Evolutionary conservation across 495 filamentous ascomycete species (phyloP).

Genomic region (Talaromyces liani): DNA sequence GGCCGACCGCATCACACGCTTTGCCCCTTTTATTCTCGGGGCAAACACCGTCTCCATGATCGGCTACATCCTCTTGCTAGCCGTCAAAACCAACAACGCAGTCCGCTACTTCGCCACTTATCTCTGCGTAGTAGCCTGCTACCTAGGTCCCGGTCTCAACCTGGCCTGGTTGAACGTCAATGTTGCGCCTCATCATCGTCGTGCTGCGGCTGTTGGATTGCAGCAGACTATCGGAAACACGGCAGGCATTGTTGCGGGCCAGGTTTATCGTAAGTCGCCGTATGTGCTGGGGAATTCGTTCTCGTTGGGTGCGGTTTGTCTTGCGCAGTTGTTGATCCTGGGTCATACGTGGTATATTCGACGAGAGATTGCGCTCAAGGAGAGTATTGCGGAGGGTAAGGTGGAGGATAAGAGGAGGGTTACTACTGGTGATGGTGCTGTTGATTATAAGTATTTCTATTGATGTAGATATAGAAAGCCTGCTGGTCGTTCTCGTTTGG

Average conservation of each 20-base stretch:
- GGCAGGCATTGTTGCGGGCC: constrained; percentile 46
- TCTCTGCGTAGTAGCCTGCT: constrained; percentile 44
- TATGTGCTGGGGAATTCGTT: constrained; percentile 45
- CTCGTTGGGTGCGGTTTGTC: constrained; percentile 34
- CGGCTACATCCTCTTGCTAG: constrained; percentile 45
- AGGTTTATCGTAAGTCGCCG: constrained; percentile 44
- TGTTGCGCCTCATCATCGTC: constrained; percentile 48
- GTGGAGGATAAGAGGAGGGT: constrained; percentile 34
- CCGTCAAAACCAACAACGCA: constrained; percentile 21
- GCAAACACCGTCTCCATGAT: constrained; percentile 40
- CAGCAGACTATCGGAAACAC: constrained; percentile 54
- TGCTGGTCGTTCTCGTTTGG: neutral
- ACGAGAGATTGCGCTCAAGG: constrained; percentile 32
- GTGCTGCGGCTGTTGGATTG: constrained; percentile 47
- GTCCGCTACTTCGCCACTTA: constrained; percentile 52
- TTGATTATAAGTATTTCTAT: constrained; percentile 45
- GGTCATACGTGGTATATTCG: constrained; percentile 34
- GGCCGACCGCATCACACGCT: constrained; percentile 32
- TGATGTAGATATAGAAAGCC: constrained; percentile 11
- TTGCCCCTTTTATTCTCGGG: constrained; percentile 32
- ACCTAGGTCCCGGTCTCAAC: constrained; percentile 43
- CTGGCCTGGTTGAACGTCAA: constrained; percentile 53
- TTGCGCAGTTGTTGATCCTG: constrained; percentile 30
- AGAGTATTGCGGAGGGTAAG: constrained; percentile 30
- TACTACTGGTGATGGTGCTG: constrained; percentile 36